Conservation (phyloP, 345 rosid genomes). For the Salix suchowensis region DNA sequence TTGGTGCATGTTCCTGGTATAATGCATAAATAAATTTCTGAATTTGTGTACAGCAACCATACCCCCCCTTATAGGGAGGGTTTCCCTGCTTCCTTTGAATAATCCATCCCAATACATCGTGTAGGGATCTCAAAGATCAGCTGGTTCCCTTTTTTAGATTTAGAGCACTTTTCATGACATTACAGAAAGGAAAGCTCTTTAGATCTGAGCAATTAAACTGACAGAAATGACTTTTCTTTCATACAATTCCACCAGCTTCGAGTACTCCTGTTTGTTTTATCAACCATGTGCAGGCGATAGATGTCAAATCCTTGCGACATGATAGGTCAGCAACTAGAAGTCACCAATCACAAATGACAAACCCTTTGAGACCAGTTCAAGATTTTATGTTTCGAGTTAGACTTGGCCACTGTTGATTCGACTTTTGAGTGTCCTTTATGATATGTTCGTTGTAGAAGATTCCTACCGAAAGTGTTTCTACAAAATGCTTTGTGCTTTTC, state of each 20-base stretch:
- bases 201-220: not conserved
- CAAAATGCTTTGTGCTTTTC: not conserved
- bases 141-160: not conserved
- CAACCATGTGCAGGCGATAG: not conserved
- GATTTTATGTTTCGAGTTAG: constrained; percentile 1
- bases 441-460: not conserved
- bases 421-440: not conserved
- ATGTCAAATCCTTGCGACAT: not conserved
- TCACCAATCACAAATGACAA: not conserved
- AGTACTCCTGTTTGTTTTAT: not conserved
- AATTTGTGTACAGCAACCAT: not conserved
- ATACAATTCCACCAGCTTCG: not conserved
- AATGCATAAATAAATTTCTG: not conserved
- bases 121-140: not conserved
- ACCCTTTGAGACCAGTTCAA: not conserved
- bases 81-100: not conserved
- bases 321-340: not conserved
- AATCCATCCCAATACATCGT: not conserved
- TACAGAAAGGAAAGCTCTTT: not conserved
- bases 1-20: not conserved
- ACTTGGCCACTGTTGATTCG: not conserved
- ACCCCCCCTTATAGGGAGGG: not conserved
- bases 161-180: not conserved
- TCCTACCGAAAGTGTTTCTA: not conserved
- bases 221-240: not conserved